Conservation (phyloP, 164 flowering plant species). For the Macadamia tetraphylla region DNA sequence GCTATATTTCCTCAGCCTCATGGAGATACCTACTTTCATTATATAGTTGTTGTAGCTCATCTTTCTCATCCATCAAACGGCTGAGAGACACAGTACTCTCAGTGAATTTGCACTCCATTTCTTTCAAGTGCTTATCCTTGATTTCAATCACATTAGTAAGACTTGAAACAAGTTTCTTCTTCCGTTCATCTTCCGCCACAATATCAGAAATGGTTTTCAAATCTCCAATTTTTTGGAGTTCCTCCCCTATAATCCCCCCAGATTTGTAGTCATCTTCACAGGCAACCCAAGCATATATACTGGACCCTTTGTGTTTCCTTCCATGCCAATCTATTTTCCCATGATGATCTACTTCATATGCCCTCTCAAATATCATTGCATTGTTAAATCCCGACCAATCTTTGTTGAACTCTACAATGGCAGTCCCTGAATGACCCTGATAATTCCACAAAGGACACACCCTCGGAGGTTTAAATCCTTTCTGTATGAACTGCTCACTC, state of each 20-base stretch:
- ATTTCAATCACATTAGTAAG: constrained; percentile 60
- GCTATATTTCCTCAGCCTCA: neutral
- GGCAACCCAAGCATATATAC: constrained; percentile 88
- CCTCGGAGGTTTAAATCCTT: constrained; percentile 67
- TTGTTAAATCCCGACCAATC: constrained; percentile 74
- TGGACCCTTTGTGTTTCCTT: constrained; percentile 24
- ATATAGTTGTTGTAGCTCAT: constrained; percentile 51
- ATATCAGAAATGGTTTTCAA: constrained; percentile 65
- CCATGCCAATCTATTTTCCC: constrained; percentile 71
- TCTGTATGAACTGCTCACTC: constrained; percentile 46
- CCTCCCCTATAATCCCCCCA: constrained; percentile 47
- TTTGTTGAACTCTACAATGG: constrained; percentile 64
- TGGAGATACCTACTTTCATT: constrained; percentile 48
- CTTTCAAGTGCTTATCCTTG: constrained; percentile 47
- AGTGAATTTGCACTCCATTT: constrained; percentile 40
- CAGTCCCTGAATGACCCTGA: constrained; percentile 67
- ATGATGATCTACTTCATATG: constrained; percentile 57
- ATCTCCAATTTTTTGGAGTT: constrained; percentile 65
- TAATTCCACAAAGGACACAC: constrained; percentile 70
- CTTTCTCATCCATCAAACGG: constrained; percentile 46
- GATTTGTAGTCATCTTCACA: constrained; percentile 69
- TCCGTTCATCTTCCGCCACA: constrained; percentile 67
- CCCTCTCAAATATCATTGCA: constrained; percentile 75
- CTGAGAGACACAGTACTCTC: constrained; percentile 41
- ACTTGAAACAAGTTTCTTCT: constrained; percentile 55